Percentiles rank a stretch among this genome's conserved stretches.
Conservation (phyloP, 176 grass and related monocot genomes). For the Zizania latifolia region DNA sequence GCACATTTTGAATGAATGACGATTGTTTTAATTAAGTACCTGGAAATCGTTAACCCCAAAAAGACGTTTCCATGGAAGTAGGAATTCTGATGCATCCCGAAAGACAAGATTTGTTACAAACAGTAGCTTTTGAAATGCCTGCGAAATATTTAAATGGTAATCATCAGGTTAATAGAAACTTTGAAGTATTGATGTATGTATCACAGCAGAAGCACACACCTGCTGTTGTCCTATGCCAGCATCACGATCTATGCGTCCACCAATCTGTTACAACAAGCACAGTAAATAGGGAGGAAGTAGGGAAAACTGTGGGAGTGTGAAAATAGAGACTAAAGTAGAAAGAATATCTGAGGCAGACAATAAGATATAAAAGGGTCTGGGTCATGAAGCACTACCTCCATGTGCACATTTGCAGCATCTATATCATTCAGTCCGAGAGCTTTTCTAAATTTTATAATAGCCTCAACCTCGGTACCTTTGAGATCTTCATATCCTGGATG, state of each 20-base stretch:
- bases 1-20: neutral
- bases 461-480: slow-evolving; percentile 75
- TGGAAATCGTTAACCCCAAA: slow-evolving; percentile 92
- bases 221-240: slow-evolving; percentile 61
- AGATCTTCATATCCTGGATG: slow-evolving; percentile 73
- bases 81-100: slow-evolving; percentile 76
- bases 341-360: neutral
- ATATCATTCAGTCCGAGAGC: slow-evolving; percentile 89
- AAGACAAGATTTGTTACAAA: slow-evolving; percentile 99
- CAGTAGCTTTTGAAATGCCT: slow-evolving; percentile 96
- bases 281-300: slow-evolving; percentile 17
- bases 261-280: slow-evolving; percentile 64
- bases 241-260: slow-evolving; percentile 66
- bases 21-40: slow-evolving; percentile 45
- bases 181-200: slow-evolving; percentile 16
- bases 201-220: slow-evolving; percentile 41
- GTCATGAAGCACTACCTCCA: slow-evolving; percentile 60
- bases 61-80: slow-evolving; percentile 97
- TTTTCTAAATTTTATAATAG: slow-evolving; percentile 78
- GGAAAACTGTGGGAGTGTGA: slow-evolving; percentile 1
- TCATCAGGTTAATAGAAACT: slow-evolving; percentile 2
- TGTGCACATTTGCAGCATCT: slow-evolving; percentile 89
- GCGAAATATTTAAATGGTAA: slow-evolving; percentile 33
- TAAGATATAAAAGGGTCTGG: slow-evolving; percentile 18
- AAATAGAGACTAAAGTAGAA: slow-evolving; percentile 11